Conservation (phyloP, 1,284 basidiomycete genomes). For the Microbotryum lychnidis-dioicae region DNA sequence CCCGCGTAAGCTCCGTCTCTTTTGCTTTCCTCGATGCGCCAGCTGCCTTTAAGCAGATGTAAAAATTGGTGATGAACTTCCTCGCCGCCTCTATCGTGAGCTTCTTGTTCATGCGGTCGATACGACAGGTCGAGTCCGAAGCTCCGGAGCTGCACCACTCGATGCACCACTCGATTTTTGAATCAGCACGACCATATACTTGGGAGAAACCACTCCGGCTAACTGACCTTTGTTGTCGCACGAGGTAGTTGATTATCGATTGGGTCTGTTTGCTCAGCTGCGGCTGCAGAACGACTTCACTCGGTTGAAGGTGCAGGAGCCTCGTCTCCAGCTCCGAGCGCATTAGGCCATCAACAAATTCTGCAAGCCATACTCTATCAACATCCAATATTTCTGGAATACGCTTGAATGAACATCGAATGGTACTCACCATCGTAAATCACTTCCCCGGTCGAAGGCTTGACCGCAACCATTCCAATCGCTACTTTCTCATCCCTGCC, state of each 20-base stretch:
- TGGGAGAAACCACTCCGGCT: too few relatives aligned
- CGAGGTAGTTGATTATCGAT: constrained; percentile 65
- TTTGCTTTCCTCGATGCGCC: background rate
- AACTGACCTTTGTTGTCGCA: constrained; percentile 44
- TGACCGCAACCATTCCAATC: constrained; percentile 70
- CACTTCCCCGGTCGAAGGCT: constrained; percentile 80
- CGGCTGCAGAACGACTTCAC: constrained; percentile 57
- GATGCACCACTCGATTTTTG: too few relatives aligned
- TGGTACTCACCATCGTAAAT: constrained; percentile 68
- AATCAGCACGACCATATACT: too few relatives aligned
- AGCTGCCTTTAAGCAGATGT: constrained; percentile 42
- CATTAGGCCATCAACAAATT: background rate
- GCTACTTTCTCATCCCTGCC: constrained; percentile 54
- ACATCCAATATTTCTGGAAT: too few relatives aligned
- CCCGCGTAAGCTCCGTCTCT: constrained; percentile 11
- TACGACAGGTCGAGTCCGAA: constrained; percentile 42
- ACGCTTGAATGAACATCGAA: background rate
- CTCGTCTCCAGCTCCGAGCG: constrained; percentile 73
- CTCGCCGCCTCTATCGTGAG: constrained; percentile 67
- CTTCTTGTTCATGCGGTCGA: constrained; percentile 55
- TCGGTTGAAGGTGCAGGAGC: constrained; percentile 70
- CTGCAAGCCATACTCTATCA: too few relatives aligned
- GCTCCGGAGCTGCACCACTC: constrained; percentile 8
- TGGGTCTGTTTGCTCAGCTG: constrained; percentile 64
- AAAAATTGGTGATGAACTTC: constrained; percentile 61